Conservation (phyloP, 257 asterid genomes). For the Mentha longifolia region DNA sequence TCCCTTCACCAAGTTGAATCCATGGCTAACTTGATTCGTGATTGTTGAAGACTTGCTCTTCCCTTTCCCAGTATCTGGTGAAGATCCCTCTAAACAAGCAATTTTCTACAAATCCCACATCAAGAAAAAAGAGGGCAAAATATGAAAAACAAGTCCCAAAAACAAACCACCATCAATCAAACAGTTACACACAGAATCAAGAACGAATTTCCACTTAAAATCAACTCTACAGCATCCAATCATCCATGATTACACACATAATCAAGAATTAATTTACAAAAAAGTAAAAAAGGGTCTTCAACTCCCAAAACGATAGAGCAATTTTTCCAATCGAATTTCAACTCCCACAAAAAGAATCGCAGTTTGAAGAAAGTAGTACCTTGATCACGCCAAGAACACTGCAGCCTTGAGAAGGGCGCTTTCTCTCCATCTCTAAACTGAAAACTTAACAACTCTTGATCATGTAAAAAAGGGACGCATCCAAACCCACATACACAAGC, state of each 20-base stretch:
- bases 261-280: neutral
- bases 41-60: conserved; percentile 53
- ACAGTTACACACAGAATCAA: neutral
- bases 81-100: conserved; percentile 55
- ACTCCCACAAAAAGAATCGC: neutral
- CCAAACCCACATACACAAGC: conserved; percentile 7
- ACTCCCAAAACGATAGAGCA: neutral
- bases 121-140: neutral
- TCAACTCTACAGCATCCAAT: conserved; percentile 6
- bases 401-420: conserved; percentile 41
- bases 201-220: neutral
- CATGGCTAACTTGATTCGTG: conserved; percentile 58
- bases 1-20: conserved; percentile 77
- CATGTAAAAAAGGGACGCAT: conserved; percentile 20
- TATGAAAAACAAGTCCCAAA: neutral
- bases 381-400: conserved; percentile 45
- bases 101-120: conserved; percentile 46
- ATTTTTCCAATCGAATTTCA: neutral
- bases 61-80: conserved; percentile 77
- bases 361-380: conserved; percentile 39
- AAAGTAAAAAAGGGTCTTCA: neutral
- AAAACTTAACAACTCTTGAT: conserved; percentile 4
- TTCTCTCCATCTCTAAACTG: conserved; percentile 43
- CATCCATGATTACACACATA: conserved; percentile 11
- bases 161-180: conserved; percentile 13